phyloP scores from a whole-genome alignment of 441 rosid species.

The Sinapis alba region DNA sequence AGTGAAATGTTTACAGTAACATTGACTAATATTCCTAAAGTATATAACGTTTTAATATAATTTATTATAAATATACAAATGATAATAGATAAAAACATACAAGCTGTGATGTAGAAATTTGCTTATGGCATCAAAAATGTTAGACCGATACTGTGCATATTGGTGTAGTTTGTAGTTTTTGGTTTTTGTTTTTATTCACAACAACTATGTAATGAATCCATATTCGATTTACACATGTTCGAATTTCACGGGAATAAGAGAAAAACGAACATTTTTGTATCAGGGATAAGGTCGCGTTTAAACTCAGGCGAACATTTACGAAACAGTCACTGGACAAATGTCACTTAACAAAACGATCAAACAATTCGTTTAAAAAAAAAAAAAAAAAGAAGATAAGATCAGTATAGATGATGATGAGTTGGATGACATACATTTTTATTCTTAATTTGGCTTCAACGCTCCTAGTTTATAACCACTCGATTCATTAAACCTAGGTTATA shows the following conservation, averaged over 20 bases:
- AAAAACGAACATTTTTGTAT: background rate
- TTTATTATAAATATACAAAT: too few relatives aligned
- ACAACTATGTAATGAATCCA: background rate
- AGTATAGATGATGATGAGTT: background rate
- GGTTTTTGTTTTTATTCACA: background rate
- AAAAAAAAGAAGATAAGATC: too few relatives aligned
- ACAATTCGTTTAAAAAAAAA: background rate
- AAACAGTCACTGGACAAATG: background rate
- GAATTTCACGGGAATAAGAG: background rate
- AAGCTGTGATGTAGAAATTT: too few relatives aligned
- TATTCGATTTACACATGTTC: background rate
- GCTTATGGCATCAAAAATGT: too few relatives aligned
- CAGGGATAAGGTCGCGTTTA: background rate
- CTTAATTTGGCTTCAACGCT: background rate
- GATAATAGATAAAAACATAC: too few relatives aligned
- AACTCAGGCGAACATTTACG: background rate
- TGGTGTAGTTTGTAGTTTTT: too few relatives aligned
- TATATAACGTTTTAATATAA: too few relatives aligned
- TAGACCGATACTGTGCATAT: too few relatives aligned
- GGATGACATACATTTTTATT: background rate
- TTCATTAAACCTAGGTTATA: background rate
- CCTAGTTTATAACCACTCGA: background rate
- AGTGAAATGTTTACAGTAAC: too few relatives aligned
- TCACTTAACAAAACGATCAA: background rate
- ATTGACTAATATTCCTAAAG: too few relatives aligned